Percentiles rank a stretch among this genome's conserved stretches.
Conservation (phyloP, 495 filamentous ascomycete species). For the Neurospora sp. region DNA sequence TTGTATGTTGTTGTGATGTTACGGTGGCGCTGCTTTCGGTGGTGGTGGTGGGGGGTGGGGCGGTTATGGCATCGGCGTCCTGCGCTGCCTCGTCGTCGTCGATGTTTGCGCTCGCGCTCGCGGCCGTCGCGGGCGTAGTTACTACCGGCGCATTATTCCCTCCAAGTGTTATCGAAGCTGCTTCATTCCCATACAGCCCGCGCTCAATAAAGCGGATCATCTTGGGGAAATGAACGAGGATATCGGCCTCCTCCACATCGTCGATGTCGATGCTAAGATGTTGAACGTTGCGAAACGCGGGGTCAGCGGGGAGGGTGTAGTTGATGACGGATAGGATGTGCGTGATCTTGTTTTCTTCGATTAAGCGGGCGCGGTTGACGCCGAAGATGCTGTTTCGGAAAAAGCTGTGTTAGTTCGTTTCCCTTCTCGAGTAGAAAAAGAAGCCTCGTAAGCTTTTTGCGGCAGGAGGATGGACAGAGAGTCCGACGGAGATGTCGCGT, state of each 20-base stretch:
- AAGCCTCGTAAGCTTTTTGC: constrained; percentile 1
- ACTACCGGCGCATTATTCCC: not conserved
- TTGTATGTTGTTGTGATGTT: not conserved
- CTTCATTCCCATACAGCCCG: constrained; percentile 43
- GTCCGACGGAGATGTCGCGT: not conserved
- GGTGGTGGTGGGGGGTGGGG: not conserved
- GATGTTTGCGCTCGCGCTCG: not conserved
- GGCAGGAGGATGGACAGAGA: not conserved
- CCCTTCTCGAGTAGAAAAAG: not conserved
- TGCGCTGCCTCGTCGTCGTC: not conserved
- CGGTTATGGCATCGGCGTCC: not conserved
- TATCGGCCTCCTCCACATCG: constrained; percentile 77
- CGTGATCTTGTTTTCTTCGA: constrained; percentile 68
- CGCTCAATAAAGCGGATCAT: constrained; percentile 75
- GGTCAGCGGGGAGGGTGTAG: constrained; percentile 26
- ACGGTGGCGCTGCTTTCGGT: not conserved
- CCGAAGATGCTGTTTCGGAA: constrained; percentile 55
- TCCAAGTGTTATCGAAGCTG: not conserved
- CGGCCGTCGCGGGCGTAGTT: not conserved
- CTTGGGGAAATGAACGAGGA: constrained; percentile 67
- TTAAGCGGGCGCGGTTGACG: constrained; percentile 53
- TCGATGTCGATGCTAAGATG: constrained; percentile 77
- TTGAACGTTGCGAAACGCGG: constrained; percentile 41
- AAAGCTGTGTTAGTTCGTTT: constrained; percentile 17
- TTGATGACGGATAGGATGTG: constrained; percentile 76